phyloP scores from a whole-genome alignment of 228 moss, liverwort and hornwort genomes.

The Sphagnum fallax region DNA sequence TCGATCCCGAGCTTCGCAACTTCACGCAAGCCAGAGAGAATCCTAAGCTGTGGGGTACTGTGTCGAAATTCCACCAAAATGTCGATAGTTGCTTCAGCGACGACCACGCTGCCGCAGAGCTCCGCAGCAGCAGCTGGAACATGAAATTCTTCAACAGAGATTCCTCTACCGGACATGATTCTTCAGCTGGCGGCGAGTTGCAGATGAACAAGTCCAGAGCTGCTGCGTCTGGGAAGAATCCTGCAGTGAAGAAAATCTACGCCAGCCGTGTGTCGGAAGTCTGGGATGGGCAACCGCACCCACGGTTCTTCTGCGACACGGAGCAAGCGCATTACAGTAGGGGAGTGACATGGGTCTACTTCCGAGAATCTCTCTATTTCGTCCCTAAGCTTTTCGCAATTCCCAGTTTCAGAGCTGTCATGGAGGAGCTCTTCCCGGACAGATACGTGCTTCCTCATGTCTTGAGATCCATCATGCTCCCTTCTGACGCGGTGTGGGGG shows the following conservation, averaged over 20 bases:
- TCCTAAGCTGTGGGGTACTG: conserved; percentile 3
- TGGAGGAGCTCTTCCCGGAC: conserved; percentile 60
- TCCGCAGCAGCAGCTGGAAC: conserved; percentile 11
- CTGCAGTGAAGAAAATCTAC: background rate
- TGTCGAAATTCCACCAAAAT: conserved; percentile 7
- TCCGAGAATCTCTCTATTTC: conserved; percentile 71
- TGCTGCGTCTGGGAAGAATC: no score
- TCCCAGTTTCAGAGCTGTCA: conserved; percentile 52
- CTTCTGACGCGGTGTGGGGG: conserved; percentile 59
- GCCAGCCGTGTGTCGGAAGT: background rate
- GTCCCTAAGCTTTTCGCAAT: conserved; percentile 74
- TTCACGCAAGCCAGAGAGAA: conserved; percentile 8
- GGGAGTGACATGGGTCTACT: conserved; percentile 65
- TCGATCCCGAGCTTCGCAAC: conserved; percentile 17
- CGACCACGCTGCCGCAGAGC: conserved; percentile 2
- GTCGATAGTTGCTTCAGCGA: conserved; percentile 9
- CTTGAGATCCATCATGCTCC: conserved; percentile 63
- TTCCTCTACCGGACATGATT: background rate
- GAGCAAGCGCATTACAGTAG: conserved; percentile 49
- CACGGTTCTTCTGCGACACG: conserved; percentile 66
- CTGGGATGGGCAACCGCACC: conserved; percentile 29
- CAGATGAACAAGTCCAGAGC: background rate
- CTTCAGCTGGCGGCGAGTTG: conserved; percentile 18
- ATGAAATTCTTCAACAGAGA: background rate
- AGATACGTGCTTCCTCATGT: conserved; percentile 56